A percentile compares a stretch with the other conserved stretches of the same genome.
Conservation (phyloP, 2,329 filamentous ascomycete species). For the Aspergillus sp. region DNA sequence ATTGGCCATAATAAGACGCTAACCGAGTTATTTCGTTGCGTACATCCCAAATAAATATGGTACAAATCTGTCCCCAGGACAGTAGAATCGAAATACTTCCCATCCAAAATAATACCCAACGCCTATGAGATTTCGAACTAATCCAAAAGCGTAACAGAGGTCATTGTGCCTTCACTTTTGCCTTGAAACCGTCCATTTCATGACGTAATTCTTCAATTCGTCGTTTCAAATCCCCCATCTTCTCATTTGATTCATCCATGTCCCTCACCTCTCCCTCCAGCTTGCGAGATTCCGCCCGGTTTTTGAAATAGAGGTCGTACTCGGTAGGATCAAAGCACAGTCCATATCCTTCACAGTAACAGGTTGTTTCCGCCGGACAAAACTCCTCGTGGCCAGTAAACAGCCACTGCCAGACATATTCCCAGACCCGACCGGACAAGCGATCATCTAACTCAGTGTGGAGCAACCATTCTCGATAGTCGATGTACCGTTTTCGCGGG, state of each 20-base stretch:
- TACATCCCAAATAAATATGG: too few relatives aligned
- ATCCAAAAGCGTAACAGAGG: background rate
- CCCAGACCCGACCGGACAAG: slow-evolving; percentile 52
- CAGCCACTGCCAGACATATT: slow-evolving; percentile 52
- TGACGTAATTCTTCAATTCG: background rate
- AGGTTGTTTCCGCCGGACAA: slow-evolving; percentile 9
- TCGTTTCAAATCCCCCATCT: background rate
- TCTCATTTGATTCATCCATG: background rate
- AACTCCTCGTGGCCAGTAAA: slow-evolving; percentile 5
- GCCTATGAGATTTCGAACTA: background rate
- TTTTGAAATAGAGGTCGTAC: slow-evolving; percentile 8
- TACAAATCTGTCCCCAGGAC: too few relatives aligned
- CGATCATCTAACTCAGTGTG: slow-evolving; percentile 48
- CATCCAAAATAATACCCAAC: background rate
- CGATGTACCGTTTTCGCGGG: slow-evolving; percentile 48
- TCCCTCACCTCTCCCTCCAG: background rate
- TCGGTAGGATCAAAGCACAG: slow-evolving; percentile 4
- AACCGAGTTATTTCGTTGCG: too few relatives aligned
- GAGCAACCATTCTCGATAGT: slow-evolving; percentile 53
- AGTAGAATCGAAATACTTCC: too few relatives aligned
- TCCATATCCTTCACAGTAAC: slow-evolving; percentile 11
- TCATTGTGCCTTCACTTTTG: background rate
- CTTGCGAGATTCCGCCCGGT: background rate
- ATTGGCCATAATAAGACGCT: too few relatives aligned
- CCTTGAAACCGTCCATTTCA: background rate